Evolutionary conservation across 306 rosid genomes (phyloP).

Genomic region (Vicia sativa): DNA sequence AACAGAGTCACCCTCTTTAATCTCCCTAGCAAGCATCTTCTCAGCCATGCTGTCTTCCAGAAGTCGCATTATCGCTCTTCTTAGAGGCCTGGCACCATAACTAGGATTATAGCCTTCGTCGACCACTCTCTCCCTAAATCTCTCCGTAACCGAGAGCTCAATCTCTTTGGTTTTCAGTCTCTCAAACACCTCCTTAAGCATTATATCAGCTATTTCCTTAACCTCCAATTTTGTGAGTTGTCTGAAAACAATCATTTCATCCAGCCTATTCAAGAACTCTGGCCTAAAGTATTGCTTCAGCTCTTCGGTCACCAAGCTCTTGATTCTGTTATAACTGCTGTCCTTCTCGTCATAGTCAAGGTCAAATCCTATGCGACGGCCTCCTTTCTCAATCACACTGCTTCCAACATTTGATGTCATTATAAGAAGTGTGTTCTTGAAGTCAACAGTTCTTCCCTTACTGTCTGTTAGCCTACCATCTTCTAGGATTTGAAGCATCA

Average conservation of each 20-base stretch:
- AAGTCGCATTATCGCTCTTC: slow-evolving; percentile 97
- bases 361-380: slow-evolving; percentile 85
- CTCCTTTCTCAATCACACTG: slow-evolving; percentile 97
- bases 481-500: slow-evolving; percentile 98
- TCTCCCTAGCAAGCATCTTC: slow-evolving; percentile 96
- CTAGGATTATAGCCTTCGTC: slow-evolving; percentile 96
- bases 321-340: slow-evolving; percentile 81
- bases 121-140: slow-evolving; percentile 88
- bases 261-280: slow-evolving; percentile 89
- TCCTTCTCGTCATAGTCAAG: slow-evolving; percentile 92
- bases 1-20: slow-evolving; percentile 90
- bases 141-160: slow-evolving; percentile 91
- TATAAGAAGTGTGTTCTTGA: slow-evolving; percentile 91
- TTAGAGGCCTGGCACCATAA: slow-evolving; percentile 95
- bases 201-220: slow-evolving; percentile 91
- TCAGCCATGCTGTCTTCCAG: slow-evolving; percentile 99
- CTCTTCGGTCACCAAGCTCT: slow-evolving; percentile 96
- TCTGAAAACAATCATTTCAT: slow-evolving; percentile 94
- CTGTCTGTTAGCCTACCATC: slow-evolving; percentile 96
- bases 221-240: slow-evolving; percentile 94
- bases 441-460: slow-evolving; percentile 95
- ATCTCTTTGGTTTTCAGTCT: slow-evolving; percentile 76
- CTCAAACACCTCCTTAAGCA: slow-evolving; percentile 92
- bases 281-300: slow-evolving; percentile 90
- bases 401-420: slow-evolving; percentile 98